phyloP scores from a whole-genome alignment of 2,329 filamentous ascomycete species.

The Myriosclerotinia scirpicola region DNA sequence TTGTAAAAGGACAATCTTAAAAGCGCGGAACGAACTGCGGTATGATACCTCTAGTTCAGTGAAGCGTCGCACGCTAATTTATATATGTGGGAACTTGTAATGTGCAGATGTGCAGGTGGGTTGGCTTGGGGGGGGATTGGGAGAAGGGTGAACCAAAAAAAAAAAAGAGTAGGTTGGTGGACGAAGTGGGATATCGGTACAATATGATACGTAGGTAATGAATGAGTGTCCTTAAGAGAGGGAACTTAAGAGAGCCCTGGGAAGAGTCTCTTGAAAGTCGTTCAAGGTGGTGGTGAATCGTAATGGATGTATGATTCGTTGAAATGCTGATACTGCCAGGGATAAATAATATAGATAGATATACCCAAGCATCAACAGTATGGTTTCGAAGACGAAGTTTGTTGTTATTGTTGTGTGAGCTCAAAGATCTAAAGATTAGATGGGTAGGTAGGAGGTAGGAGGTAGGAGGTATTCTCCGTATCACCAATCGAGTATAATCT shows the following conservation, averaged over 20 bases:
- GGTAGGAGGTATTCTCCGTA: no score
- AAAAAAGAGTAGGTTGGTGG: no score
- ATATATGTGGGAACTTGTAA: slow-evolving; percentile 9
- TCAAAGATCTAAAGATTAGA: no score
- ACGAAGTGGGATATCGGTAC: background rate
- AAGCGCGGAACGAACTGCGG: background rate
- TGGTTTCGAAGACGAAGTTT: background rate
- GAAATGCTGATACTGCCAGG: background rate
- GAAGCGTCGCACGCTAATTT: slow-evolving; percentile 15
- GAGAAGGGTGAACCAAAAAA: background rate
- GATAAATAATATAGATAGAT: background rate
- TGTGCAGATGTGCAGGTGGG: background rate
- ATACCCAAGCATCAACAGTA: background rate
- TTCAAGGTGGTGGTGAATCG: no score
- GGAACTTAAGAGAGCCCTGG: no score
- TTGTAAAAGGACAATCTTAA: slow-evolving; percentile 5
- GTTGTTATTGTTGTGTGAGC: no score
- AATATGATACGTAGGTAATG: background rate
- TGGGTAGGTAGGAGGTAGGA: no score
- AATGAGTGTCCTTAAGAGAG: no score
- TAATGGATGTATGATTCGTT: background rate
- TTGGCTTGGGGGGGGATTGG: background rate
- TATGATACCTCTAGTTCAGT: slow-evolving; percentile 12
- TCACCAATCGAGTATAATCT: no score
- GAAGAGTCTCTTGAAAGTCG: no score